These are phyloP conservation scores for Candida jianshihensis DNA, from an alignment of 805 yeast species.

Conservation along the genomic window DNA sequence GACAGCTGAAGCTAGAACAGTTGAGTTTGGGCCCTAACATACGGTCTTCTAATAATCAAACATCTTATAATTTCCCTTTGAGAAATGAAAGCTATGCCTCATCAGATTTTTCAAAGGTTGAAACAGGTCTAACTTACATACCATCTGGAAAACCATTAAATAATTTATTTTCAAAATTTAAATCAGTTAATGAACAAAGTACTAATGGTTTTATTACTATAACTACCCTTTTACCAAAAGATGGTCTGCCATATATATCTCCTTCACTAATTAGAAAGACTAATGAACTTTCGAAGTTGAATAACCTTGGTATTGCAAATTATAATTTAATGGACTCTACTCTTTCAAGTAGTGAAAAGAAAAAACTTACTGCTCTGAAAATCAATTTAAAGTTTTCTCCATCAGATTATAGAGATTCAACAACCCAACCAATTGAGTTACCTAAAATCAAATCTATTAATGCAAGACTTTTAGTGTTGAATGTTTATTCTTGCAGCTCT, in stretches of 20 bases:
- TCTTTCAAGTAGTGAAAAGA: constrained; percentile 24
- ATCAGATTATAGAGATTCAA: constrained; percentile 22
- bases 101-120: constrained; percentile 15
- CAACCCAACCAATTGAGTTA: constrained; percentile 16
- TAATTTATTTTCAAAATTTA: constrained; percentile 1
- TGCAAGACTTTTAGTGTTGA: constrained; percentile 27
- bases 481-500: constrained; percentile 27
- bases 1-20: constrained; percentile 14
- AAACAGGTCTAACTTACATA: constrained; percentile 7
- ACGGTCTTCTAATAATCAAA: neutral
- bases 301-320: constrained; percentile 28
- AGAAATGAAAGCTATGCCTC: constrained; percentile 13
- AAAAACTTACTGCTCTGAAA: constrained; percentile 20
- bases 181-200: neutral
- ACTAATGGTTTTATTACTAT: constrained; percentile 26
- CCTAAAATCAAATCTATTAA: constrained; percentile 25
- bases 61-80: constrained; percentile 14
- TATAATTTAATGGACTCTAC: constrained; percentile 22
- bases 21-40: constrained; percentile 4
- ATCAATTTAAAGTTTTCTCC: constrained; percentile 25
- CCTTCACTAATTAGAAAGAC: constrained; percentile 31
- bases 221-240: constrained; percentile 25
- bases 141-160: neutral
- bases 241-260: constrained; percentile 30
- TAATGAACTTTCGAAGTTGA: constrained; percentile 27